These are phyloP conservation scores for Cystobasidium onofrii DNA, from an alignment of 768 basidiomycete genomes.

Conservation along the genomic window DNA sequence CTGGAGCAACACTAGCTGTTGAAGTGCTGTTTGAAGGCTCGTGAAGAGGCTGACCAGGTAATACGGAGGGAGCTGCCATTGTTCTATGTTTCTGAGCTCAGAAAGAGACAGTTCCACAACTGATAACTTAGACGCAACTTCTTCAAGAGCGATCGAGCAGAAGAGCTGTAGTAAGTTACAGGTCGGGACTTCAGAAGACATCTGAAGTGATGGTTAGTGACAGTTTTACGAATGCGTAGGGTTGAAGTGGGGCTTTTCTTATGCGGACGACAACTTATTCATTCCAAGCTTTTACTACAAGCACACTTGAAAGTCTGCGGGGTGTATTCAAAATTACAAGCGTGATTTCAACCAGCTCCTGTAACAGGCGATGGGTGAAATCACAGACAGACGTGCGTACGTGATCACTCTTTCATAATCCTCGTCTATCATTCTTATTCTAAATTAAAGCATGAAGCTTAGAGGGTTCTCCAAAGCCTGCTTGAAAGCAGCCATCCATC, in stretches of 20 bases:
- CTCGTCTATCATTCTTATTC: slow-evolving; percentile 3
- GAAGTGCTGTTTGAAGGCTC: neutral
- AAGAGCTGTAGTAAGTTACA: too few species aligned
- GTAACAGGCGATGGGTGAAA: too few species aligned
- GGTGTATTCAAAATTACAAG: neutral
- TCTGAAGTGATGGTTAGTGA: too few species aligned
- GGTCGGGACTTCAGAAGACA: too few species aligned
- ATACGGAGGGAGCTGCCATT: slow-evolving; percentile 7
- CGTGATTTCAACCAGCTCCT: neutral
- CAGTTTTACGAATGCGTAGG: too few species aligned
- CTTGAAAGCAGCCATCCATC: slow-evolving; percentile 83
- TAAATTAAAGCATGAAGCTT: slow-evolving; percentile 32
- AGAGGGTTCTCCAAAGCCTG: slow-evolving; percentile 77
- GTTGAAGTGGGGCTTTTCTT: too few species aligned
- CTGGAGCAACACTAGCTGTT: slow-evolving; percentile 12
- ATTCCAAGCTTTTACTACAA: neutral
- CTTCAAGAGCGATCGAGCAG: too few species aligned
- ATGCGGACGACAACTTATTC: neutral
- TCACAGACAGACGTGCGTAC: too few species aligned
- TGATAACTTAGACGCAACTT: too few species aligned
- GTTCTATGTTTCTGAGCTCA: neutral
- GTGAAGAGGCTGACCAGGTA: slow-evolving; percentile 33
- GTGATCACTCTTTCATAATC: too few species aligned
- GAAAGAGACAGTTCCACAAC: too few species aligned
- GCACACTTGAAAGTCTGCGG: neutral